Base-by-base conservation (phyloP, 2,329 filamentous ascomycete genomes). In the Arachnopeziza araneosa region DNA sequence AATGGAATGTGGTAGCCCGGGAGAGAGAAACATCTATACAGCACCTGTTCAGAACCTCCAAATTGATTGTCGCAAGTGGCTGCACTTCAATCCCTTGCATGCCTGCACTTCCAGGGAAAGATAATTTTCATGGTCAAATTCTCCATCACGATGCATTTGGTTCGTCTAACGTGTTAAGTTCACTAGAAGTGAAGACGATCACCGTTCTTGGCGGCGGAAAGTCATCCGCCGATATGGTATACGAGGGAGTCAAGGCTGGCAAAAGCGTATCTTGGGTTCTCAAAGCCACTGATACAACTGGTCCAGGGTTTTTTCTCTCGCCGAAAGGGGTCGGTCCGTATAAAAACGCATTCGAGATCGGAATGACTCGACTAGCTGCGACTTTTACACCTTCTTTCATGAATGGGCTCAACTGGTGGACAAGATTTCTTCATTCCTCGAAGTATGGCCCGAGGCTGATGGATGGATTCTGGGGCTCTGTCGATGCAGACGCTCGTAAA, bases 191-290 rank as follows among this genome's bases (percentile, higher is more conserved):
- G 17, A 62, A 68, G 54, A 64, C 71, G 44, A 54, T 75, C 32
- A 59, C 69, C 2, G 69, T 76, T 0, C 50, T 75, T 17, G 74
- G 75, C 17, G 74, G 66, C 2, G 73, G 68, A 14, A 75, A 75
- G 54, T 76, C 74, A 8, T 67, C 74, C 6, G 74, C 72, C 21
- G 75, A 76, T 60, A 71, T 76, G 65, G 70, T 72, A 1, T 76
- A 76, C 57, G 69, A 71, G 48, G 61, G 64, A 9, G 68, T 67
- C 24, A 74, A 74, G 62, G 68, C 67, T 1, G 68, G 67, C 19
- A 74, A 73, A 54, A 66, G 52, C 0, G 72, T 75, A 1, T 68
- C 63, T 19, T 76, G 74, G 74, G 68, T 75, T 52, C 69, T 75
- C 56, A 68, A 70, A 55, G 66, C 67, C 48, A 65, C 66, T 24